phyloP scores from a whole-genome alignment of 1,284 basidiomycete genomes.

The Ceratorhiza oryzae-sativae region DNA sequence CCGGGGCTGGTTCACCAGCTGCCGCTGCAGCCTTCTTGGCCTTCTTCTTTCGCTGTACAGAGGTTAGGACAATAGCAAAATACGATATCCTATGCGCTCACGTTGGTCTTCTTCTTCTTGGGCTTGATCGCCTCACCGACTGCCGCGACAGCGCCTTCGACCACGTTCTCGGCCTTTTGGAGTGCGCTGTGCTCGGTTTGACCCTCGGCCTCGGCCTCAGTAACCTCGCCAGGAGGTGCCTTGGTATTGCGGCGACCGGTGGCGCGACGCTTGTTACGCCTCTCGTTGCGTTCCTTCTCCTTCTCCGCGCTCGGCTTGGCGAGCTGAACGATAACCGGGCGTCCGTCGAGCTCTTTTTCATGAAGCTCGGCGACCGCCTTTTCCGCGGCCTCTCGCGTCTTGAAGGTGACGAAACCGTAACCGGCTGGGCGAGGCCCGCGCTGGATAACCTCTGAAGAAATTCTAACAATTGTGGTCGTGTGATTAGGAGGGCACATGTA shows the following conservation, averaged over 20 bases:
- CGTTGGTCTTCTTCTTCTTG: conserved; percentile 81
- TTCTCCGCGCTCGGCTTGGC: conserved; percentile 89
- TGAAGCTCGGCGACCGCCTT: conserved; percentile 86
- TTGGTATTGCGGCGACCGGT: conserved; percentile 81
- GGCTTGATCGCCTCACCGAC: conserved; percentile 69
- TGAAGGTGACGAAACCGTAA: conserved; percentile 89
- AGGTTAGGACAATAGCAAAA: conserved; percentile 36
- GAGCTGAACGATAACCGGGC: conserved; percentile 85
- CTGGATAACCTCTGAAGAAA: conserved; percentile 80
- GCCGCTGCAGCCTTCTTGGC: conserved; percentile 50
- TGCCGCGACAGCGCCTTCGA: conserved; percentile 55
- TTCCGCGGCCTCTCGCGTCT: conserved; percentile 80
- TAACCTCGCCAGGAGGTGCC: conserved; percentile 83
- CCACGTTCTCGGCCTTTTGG: conserved; percentile 56
- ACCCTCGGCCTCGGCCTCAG: conserved; percentile 83
- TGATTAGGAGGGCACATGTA: conserved; percentile 46
- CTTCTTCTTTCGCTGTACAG: conserved; percentile 53
- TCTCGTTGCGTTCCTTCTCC: conserved; percentile 80
- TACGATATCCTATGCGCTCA: conserved; percentile 53
- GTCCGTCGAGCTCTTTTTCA: conserved; percentile 86
- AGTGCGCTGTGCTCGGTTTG: conserved; percentile 55
- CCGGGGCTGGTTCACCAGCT: conserved; percentile 52
- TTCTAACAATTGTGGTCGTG: conserved; percentile 54
- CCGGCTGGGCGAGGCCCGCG: conserved; percentile 83
- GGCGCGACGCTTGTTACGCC: conserved; percentile 70